phyloP scores from a whole-genome alignment of 1,284 basidiomycete genomes.

The Albatrellus sp. region DNA sequence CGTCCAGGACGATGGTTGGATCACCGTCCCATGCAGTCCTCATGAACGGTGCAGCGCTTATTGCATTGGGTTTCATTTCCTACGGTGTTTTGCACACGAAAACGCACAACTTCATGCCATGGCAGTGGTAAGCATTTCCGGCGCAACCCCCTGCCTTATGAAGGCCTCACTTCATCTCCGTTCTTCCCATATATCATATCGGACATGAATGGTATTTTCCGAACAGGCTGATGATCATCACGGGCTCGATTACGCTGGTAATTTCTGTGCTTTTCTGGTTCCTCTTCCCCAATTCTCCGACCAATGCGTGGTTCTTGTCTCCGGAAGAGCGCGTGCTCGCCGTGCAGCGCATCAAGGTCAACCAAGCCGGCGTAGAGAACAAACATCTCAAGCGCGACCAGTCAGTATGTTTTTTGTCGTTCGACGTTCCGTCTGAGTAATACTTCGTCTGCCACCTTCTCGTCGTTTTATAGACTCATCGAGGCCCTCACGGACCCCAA shows the following conservation, averaged over 20 bases:
- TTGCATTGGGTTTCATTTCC: constrained; percentile 59
- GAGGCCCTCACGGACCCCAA: constrained; percentile 60
- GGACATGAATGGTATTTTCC: not conserved
- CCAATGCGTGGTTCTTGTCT: constrained; percentile 60
- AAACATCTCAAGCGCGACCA: constrained; percentile 26
- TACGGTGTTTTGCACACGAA: constrained; percentile 56
- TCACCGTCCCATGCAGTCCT: constrained; percentile 8
- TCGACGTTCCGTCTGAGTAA: not conserved
- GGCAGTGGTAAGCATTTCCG: constrained; percentile 44
- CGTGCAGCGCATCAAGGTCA: constrained; percentile 54
- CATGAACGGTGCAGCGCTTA: constrained; percentile 16
- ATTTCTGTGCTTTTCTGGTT: constrained; percentile 47
- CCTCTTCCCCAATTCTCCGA: constrained; percentile 59
- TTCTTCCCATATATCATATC: not conserved
- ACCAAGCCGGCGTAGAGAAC: constrained; percentile 28
- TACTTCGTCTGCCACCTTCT: no score
- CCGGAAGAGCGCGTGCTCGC: constrained; percentile 47
- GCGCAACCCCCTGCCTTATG: not conserved
- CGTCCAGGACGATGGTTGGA: not conserved
- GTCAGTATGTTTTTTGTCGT: constrained; percentile 20
- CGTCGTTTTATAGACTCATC: constrained; percentile 31
- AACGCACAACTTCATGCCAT: constrained; percentile 40
- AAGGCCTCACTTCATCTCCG: not conserved
- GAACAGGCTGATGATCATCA: constrained; percentile 61
- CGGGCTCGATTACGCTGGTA: constrained; percentile 47